A percentile compares a stretch with the other conserved stretches of the same genome.
phyloP scores from a whole-genome alignment of 2,329 filamentous ascomycete genomes.

The Aspergillus amoenus region DNA sequence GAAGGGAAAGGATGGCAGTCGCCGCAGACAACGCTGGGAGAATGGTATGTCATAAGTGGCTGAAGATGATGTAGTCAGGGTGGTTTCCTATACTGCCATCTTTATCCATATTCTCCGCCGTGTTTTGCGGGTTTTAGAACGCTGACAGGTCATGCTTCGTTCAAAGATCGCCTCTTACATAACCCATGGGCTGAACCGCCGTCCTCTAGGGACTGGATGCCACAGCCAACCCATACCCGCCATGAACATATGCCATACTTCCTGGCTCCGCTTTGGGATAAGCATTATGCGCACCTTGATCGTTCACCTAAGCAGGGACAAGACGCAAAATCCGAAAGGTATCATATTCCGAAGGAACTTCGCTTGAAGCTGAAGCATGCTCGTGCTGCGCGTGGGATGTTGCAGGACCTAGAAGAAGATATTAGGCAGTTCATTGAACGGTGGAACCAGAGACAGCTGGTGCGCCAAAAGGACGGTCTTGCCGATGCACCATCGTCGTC shows the following conservation, averaged over 20 bases:
- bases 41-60: conserved; percentile 64
- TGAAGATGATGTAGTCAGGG: neutral
- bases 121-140: neutral
- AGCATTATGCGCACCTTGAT: conserved; percentile 47
- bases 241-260: conserved; percentile 79
- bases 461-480: conserved; percentile 47
- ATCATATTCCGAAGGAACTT: conserved; percentile 73
- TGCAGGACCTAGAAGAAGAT: conserved; percentile 81
- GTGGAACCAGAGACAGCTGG: conserved; percentile 56
- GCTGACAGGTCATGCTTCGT: conserved; percentile 22
- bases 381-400: conserved; percentile 73
- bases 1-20: conserved; percentile 87
- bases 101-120: neutral
- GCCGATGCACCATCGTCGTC: conserved; percentile 43
- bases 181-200: conserved; percentile 87
- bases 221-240: conserved; percentile 76
- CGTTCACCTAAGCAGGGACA: conserved; percentile 34
- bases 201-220: conserved; percentile 76
- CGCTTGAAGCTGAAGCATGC: conserved; percentile 76
- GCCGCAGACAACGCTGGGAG: conserved; percentile 87
- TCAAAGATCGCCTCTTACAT: conserved; percentile 74
- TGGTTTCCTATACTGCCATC: neutral
- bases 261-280: conserved; percentile 82
- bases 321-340: conserved; percentile 30
- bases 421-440: conserved; percentile 71